These are phyloP conservation scores for Alternaria burnsii DNA, from an alignment of 2,329 filamentous ascomycete species.

Conservation along the genomic window DNA sequence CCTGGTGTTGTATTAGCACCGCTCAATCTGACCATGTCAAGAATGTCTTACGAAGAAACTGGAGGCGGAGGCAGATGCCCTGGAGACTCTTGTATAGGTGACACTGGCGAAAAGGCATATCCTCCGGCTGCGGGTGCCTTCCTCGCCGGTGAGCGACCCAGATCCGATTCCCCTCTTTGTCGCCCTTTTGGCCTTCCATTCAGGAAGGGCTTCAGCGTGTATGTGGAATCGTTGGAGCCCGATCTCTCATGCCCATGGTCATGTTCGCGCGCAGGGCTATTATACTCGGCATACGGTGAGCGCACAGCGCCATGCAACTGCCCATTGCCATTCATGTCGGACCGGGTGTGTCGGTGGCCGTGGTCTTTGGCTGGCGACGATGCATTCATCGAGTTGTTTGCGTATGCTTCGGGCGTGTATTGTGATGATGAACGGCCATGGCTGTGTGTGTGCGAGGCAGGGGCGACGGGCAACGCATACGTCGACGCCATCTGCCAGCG, in stretches of 20 bases:
- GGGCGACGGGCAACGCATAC: constrained; percentile 54
- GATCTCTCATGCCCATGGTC: constrained; percentile 27
- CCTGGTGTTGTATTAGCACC: constrained; percentile 27
- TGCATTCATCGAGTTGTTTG: constrained; percentile 28
- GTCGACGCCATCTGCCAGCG: constrained; percentile 54
- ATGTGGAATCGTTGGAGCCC: constrained; percentile 40
- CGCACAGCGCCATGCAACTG: constrained; percentile 44
- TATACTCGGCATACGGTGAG: constrained; percentile 41
- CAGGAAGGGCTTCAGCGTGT: constrained; percentile 42
- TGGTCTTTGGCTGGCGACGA: constrained; percentile 35
- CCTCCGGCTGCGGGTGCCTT: constrained; percentile 30
- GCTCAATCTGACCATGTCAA: not conserved
- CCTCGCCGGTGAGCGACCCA: constrained; percentile 49
- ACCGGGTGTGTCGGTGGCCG: constrained; percentile 42
- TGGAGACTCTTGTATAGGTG: constrained; percentile 45
- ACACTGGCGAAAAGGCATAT: constrained; percentile 47
- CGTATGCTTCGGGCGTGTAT: constrained; percentile 37
- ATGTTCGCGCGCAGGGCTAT: constrained; percentile 38
- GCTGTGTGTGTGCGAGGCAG: constrained; percentile 43
- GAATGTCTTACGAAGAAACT: constrained; percentile 33
- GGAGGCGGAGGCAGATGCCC: constrained; percentile 21
- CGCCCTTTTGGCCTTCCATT: constrained; percentile 45
- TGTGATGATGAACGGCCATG: constrained; percentile 53
- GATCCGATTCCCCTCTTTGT: constrained; percentile 56
- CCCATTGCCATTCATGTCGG: constrained; percentile 46